These are phyloP conservation scores for Biscogniauxia mediterranea DNA, from an alignment of 2,329 filamentous ascomycete species.

Conservation along the genomic window DNA sequence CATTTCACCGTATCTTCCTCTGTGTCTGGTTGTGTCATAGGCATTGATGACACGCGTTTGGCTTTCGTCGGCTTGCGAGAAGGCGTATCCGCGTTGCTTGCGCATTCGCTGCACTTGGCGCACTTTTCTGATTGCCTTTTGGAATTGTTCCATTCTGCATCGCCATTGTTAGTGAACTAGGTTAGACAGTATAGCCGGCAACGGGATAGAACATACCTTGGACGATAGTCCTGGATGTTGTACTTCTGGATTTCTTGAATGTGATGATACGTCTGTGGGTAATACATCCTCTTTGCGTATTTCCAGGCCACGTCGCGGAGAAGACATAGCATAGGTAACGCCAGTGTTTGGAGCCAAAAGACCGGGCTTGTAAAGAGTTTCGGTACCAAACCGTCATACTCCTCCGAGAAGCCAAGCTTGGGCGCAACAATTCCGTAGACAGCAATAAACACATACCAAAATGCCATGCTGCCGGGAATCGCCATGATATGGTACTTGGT, in stretches of 20 bases:
- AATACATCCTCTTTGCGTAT: constrained; percentile 96
- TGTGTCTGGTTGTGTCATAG: constrained; percentile 91
- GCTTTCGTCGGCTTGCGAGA: constrained; percentile 94
- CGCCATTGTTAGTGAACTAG: constrained; percentile 19
- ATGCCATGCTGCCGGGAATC: constrained; percentile 86
- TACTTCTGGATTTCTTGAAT: constrained; percentile 99
- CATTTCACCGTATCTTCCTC: constrained; percentile 96
- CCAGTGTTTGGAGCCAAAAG: constrained; percentile 89
- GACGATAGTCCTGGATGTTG: constrained; percentile 98
- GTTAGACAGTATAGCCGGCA: constrained; percentile 13
- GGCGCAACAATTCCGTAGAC: constrained; percentile 85
- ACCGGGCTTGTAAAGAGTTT: constrained; percentile 75
- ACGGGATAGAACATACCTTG: constrained; percentile 61
- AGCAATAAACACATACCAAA: constrained; percentile 90
- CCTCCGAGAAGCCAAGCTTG: constrained; percentile 73
- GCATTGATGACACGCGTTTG: constrained; percentile 94
- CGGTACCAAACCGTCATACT: constrained; percentile 83
- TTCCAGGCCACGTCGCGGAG: constrained; percentile 93
- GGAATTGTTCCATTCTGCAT: constrained; percentile 94
- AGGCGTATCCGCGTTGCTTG: constrained; percentile 97
- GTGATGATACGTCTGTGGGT: constrained; percentile 92
- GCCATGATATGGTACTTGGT: constrained; percentile 96
- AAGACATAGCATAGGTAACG: constrained; percentile 78
- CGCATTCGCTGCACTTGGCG: constrained; percentile 98
- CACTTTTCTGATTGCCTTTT: constrained; percentile 98